Evolutionary conservation across 2,329 filamentous ascomycete genomes (phyloP).

Genomic region (Dothideomycetidae sp.): DNA sequence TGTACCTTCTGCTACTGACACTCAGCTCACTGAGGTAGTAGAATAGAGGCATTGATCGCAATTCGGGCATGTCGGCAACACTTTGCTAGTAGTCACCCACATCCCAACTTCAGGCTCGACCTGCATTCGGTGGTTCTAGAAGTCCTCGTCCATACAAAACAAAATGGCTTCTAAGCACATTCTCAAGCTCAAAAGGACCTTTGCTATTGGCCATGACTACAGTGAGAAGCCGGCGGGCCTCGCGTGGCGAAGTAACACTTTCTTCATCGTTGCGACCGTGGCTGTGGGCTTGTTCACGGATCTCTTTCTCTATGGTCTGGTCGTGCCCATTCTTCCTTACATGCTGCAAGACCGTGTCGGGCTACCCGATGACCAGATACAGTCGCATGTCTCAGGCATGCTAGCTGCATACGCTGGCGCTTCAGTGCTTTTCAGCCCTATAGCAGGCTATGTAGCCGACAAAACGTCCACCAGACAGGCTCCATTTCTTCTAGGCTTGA

Average conservation of each 20-base stretch:
- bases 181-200: constrained; percentile 19
- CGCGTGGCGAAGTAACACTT: constrained; percentile 42
- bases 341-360: constrained; percentile 39
- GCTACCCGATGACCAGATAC: constrained; percentile 35
- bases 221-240: constrained; percentile 24
- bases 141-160: too few species aligned
- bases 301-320: constrained; percentile 44
- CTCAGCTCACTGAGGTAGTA: too few species aligned
- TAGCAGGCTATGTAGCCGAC: constrained; percentile 43
- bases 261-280: constrained; percentile 46
- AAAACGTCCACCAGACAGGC: constrained; percentile 37
- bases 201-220: constrained; percentile 24
- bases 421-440: constrained; percentile 36
- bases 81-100: too few species aligned
- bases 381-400: constrained; percentile 39
- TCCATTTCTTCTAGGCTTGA: constrained; percentile 44
- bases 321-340: constrained; percentile 45
- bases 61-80: too few species aligned
- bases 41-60: too few species aligned
- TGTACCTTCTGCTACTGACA: too few species aligned
- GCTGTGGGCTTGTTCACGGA: constrained; percentile 43
- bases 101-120: too few species aligned
- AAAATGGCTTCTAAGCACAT: constrained; percentile 10
- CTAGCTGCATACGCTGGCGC: constrained; percentile 42
- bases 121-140: too few species aligned